These are phyloP conservation scores for Lipomyces lipofer DNA, from an alignment of 805 yeast genomes.

Conservation along the genomic window DNA sequence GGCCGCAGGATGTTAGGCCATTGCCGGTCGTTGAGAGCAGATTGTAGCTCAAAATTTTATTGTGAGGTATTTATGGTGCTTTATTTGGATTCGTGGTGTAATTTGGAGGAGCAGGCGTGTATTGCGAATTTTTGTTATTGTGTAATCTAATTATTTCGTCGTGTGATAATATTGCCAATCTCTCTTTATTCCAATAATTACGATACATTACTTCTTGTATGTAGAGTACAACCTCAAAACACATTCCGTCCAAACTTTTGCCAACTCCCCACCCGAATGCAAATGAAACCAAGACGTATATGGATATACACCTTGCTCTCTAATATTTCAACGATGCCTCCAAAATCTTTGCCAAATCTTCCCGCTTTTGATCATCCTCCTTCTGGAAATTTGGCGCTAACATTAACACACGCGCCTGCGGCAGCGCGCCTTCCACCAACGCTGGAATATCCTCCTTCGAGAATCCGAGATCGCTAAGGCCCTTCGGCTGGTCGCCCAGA, in stretches of 20 bases:
- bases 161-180: too few relatives aligned
- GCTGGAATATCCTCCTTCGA: conserved; percentile 38
- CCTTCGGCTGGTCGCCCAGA: conserved; percentile 44
- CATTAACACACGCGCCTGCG: conserved; percentile 44
- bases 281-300: too few relatives aligned
- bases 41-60: background rate
- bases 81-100: too few relatives aligned
- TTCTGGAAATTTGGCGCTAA: conserved; percentile 40
- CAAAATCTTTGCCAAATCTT: conserved; percentile 35
- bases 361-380: conserved; percentile 38
- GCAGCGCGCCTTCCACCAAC: conserved; percentile 44
- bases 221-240: too few relatives aligned
- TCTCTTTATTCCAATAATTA: too few relatives aligned
- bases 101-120: too few relatives aligned
- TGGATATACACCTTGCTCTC: too few relatives aligned
- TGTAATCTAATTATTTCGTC: background rate
- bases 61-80: background rate
- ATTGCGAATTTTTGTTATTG: background rate
- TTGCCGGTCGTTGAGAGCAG: background rate
- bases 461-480: conserved; percentile 42
- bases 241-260: too few relatives aligned
- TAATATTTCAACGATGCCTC: conserved; percentile 35
- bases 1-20: background rate
- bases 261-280: too few relatives aligned
- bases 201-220: too few relatives aligned